Evolutionary conservation across 495 filamentous ascomycete species (phyloP).

Genomic region (Trichoderma gamsii): DNA sequence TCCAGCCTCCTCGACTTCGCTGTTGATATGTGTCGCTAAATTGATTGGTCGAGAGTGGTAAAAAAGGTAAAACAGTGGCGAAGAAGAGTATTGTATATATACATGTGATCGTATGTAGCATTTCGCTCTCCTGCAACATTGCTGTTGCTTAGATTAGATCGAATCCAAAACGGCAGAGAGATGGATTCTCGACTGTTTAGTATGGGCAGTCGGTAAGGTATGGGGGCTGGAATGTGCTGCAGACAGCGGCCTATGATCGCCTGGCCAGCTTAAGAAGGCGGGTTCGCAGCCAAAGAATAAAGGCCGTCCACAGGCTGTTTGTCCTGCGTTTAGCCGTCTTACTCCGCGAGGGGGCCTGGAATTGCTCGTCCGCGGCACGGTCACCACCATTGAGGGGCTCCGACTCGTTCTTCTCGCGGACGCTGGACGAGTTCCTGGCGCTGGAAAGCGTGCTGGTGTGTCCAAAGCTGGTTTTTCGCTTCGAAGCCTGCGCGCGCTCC

Average conservation of each 20-base stretch:
- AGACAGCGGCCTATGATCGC: slow-evolving; percentile 14
- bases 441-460: slow-evolving; percentile 7
- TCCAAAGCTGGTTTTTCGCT: not conserved
- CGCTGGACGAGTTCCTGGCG: slow-evolving; percentile 10
- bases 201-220: not conserved
- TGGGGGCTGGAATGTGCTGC: not conserved
- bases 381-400: not conserved
- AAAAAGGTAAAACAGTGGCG: not conserved
- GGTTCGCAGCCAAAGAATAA: slow-evolving; percentile 51
- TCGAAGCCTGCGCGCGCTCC: slow-evolving; percentile 4
- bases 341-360: slow-evolving; percentile 30
- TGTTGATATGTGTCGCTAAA: not conserved
- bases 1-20: not conserved
- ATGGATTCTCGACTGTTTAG: not conserved
- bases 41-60: not conserved
- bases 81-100: not conserved
- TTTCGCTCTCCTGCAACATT: not conserved
- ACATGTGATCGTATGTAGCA: not conserved
- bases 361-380: slow-evolving; percentile 28
- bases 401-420: not conserved
- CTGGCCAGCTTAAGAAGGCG: slow-evolving; percentile 39
- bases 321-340: slow-evolving; percentile 48
- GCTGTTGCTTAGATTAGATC: not conserved
- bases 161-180: not conserved
- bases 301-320: slow-evolving; percentile 46